Base-by-base conservation (phyloP, 192 early-diverging fungal species). In the Chytriomyces sp. region DNA sequence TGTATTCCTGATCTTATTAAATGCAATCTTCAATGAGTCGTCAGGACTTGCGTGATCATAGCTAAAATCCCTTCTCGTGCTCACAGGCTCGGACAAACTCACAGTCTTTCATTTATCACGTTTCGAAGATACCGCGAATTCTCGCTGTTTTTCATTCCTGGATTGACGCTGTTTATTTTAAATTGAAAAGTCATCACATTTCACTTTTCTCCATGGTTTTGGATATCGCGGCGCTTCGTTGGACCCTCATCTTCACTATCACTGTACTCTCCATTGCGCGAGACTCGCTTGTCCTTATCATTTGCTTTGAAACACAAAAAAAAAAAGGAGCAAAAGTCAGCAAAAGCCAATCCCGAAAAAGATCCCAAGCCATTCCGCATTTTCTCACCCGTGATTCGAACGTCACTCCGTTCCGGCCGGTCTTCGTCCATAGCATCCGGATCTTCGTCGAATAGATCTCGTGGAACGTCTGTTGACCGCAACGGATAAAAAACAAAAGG, bases 231-330 rank as follows among this genome's bases (percentile, higher is more conserved):
- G 53, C 86, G 81, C 10, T 57, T 26, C 50, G 80, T 83, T 20
- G 83, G 80, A 7, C 49, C 16, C 71, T 92, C 91, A 66, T 94
- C 93, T 28, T 94, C 93, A 9, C 91, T 92, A 72, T 95, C 94
- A 9, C 90, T 93, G 9, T 89, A 84, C 80, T 93, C 92, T 60
- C 84, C 90, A n/a, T 91, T 89, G 26, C 90, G 92, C 20, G 90
- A 84, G 46, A 91, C 82, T 43, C 88, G 89, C 44, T 81, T 70
- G 81, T 95, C 92, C 80, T 75, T 90, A 90, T 94, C 71, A 16
- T 11, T 47, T 67, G 59, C 28, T 35, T 35, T 1, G 45, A 47
- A 50, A n/a, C 47, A n/a, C n/a, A n/a, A n/a, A 69, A 9, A 26
- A 23, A 35, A 28, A 57, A 6, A 16, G 46, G 3, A n/a, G n/a